Base-by-base conservation (phyloP, 73 alveolate genomes). In the Paramecium octaurelia region DNA sequence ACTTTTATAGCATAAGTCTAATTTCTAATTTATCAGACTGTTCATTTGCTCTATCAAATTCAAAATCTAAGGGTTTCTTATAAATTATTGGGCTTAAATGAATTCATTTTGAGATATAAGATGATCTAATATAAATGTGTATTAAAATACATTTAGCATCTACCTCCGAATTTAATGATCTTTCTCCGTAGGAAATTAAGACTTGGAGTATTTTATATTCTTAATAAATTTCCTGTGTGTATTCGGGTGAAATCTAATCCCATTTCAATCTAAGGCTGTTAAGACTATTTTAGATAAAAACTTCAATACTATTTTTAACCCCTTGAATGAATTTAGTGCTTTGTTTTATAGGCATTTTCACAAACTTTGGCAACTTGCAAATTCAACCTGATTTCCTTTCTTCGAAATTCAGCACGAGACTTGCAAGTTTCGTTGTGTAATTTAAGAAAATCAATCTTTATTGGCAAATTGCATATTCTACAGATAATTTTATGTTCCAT, bases 161-260 rank as follows among this genome's bases (percentile, higher is more conserved):
- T 34, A 75, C 35, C 24, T 75, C 59, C 1, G 35, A 34, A 75
- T 75, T 75, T 21, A 75, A 21, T 34, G 64, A 14, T 10, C 29
- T 75, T 31, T 75, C 88, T n/a, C 88, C 88, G 21, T 75, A 75
- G n/a, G 36, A 21, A 20, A 75, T 75, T 11, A 75, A 36, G 36
- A 75, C 31, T 40, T 31, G 20, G 4, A 75, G 60, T 16, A 75
- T 5, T 36, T 36, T 75, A 75, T 75, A 75, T 40, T 75, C 58
- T 31, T 21, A 75, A 36, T 75, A 75, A 36, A 75, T 35, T 68
- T 68, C 48, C 10, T 68, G 27, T 12, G 54, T 68, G 27, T 68
- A 29, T 14, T 68, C 11, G 16, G 23, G 85, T 54, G 69, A 54
- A 31, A 54, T 18, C 31, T 54, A 18, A 54, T 54, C 69, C 69